Evolutionary conservation across 1,139 yeast species (phyloP).

Genomic region (Pneumocystis sp.): DNA sequence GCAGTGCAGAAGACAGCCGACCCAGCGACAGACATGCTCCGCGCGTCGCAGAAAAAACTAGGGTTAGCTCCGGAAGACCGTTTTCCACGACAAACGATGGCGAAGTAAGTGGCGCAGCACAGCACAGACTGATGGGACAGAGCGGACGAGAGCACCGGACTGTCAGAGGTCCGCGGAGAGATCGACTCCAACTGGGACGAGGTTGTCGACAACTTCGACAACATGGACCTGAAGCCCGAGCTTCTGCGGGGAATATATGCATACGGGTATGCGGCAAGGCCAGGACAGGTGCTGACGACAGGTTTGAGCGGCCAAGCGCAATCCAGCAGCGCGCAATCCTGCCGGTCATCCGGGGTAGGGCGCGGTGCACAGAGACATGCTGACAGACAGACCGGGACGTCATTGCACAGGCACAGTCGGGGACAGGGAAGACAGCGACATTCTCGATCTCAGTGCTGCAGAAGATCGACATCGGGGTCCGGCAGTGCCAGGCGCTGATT

Average conservation of each 20-base stretch:
- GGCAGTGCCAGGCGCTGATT: conserved; percentile 46
- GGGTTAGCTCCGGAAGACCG: too few relatives aligned
- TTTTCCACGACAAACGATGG: too few relatives aligned
- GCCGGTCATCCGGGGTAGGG: conserved; percentile 77
- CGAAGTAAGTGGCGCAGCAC: too few relatives aligned
- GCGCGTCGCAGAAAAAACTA: not conserved
- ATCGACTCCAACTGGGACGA: too few relatives aligned
- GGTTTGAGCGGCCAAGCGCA: conserved; percentile 51
- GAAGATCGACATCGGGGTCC: conserved; percentile 37
- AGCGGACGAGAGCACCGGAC: too few relatives aligned
- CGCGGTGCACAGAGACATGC: not conserved
- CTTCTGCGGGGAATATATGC: conserved; percentile 60
- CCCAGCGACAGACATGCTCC: not conserved
- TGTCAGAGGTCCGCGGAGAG: too few relatives aligned
- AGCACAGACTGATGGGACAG: too few relatives aligned
- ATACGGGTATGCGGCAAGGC: conserved; percentile 68
- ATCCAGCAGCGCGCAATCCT: conserved; percentile 97
- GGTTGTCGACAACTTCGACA: conserved; percentile 34
- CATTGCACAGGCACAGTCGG: conserved; percentile 98
- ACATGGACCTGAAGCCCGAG: conserved; percentile 29
- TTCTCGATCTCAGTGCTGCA: conserved; percentile 90
- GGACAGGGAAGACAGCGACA: conserved; percentile 99
- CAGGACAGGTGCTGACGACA: not conserved
- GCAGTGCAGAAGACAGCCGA: not conserved
- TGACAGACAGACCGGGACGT: conserved; percentile 38